Percentiles rank a stretch among this genome's conserved stretches.
These are phyloP conservation scores for Lepidium campestre DNA, from an alignment of 441 rosid species.

Conservation along the genomic window DNA sequence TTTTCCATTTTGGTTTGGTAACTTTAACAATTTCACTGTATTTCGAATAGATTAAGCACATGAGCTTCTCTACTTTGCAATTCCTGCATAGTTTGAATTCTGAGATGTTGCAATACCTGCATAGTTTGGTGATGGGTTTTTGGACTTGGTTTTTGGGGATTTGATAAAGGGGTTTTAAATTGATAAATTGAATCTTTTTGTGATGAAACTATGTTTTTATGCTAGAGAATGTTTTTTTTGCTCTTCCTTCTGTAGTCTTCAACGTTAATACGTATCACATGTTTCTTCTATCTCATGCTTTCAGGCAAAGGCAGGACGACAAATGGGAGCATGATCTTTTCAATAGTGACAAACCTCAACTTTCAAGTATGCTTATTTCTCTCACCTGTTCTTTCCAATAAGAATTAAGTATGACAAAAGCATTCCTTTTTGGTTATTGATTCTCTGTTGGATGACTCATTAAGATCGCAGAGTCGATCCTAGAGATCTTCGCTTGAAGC, in stretches of 20 bases:
- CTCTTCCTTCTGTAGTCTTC: background rate
- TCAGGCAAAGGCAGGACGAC: slow-evolving; percentile 91
- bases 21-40: background rate
- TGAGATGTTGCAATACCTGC: background rate
- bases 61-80: background rate
- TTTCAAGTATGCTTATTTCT: slow-evolving; percentile 52
- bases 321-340: slow-evolving; percentile 99
- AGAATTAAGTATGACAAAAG: slow-evolving; percentile 23
- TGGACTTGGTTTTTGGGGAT: background rate
- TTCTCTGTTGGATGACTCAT: slow-evolving; percentile 40
- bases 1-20: background rate
- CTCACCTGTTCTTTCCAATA: background rate
- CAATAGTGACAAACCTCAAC: slow-evolving; percentile 38
- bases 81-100: background rate
- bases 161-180: background rate
- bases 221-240: background rate
- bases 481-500: slow-evolving; percentile 88
- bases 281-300: slow-evolving; percentile 16
- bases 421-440: slow-evolving; percentile 38
- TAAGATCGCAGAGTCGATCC: slow-evolving; percentile 66
- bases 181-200: background rate
- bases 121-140: background rate
- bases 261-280: background rate
- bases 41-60: background rate
- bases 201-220: background rate